phyloP scores from a whole-genome alignment of 1,284 basidiomycete species.

The Polyporus tsugae region DNA sequence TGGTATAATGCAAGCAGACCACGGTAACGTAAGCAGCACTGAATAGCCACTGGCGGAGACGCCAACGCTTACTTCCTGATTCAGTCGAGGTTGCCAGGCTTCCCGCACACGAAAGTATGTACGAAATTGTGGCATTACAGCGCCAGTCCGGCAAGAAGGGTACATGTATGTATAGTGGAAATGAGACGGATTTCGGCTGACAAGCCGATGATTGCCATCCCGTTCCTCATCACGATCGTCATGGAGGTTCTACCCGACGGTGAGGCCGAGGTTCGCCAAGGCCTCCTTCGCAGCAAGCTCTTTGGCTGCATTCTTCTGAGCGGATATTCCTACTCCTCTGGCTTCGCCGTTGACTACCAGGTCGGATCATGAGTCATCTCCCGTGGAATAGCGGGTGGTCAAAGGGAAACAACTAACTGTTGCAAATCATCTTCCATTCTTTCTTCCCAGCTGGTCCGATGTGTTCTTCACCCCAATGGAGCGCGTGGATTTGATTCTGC shows the following conservation, averaged over 20 bases:
- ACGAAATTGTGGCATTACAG: constrained; percentile 8
- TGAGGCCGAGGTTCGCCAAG: constrained; percentile 33
- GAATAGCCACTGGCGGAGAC: neutral
- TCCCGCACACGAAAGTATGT: neutral
- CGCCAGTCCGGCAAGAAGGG: neutral
- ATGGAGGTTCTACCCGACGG: constrained; percentile 9
- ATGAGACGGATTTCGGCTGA: neutral
- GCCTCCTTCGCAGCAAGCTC: constrained; percentile 62
- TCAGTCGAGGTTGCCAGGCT: constrained; percentile 2
- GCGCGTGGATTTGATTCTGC: constrained; percentile 29
- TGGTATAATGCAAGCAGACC: neutral
- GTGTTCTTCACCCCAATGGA: constrained; percentile 51
- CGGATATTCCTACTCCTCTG: constrained; percentile 53
- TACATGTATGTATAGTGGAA: constrained; percentile 8
- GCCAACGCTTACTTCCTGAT: constrained; percentile 9
- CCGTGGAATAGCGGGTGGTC: neutral
- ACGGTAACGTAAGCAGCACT: constrained; percentile 19
- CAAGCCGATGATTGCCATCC: constrained; percentile 14
- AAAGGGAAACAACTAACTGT: constrained; percentile 49
- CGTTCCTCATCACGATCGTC: constrained; percentile 10
- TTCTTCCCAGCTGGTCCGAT: constrained; percentile 51
- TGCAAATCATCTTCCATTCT: constrained; percentile 62
- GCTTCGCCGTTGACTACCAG: constrained; percentile 55
- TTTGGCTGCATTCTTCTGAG: constrained; percentile 55
- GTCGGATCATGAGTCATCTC: constrained; percentile 10